Base-by-base conservation (phyloP, 208 protist species). In the Trypanosoma cruzi region DNA sequence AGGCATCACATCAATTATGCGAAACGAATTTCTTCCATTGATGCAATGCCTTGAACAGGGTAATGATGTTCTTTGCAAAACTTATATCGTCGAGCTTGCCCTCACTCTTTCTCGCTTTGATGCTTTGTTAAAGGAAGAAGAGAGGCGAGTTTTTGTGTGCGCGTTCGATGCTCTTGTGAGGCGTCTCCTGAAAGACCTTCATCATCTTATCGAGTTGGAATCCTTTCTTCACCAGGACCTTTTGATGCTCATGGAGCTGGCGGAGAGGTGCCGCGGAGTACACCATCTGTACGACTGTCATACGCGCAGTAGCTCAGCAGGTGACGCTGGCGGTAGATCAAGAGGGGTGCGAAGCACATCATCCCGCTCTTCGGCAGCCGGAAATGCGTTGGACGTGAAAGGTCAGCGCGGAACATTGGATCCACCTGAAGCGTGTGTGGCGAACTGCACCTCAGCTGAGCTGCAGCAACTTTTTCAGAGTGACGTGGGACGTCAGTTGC, bases 41-140 rank as follows among this genome's bases (percentile, higher is more conserved):
- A 82, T 95, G 67, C 67, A 73, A 49, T 73, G 73, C 44, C 82
- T 90, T 32, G 82, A 81, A 48, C 64, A 72, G 53, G 37, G 48
- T 18, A 29, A 68, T 56, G 50, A 68, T 63, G 64, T 80, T 54
- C 64, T 80, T 11, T 59, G 29, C 54, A 64, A 79, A 59, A 81
- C 77, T n/a, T 96, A 96, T 75, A 73, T 80, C 11, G 66, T 96
- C 20, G 88, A 96, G 48, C 77, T 96, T 59, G 40, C 90, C 53
- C 81, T 94, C 37, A 84, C 83, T 3, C 78, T 96, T 37, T 72
- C 79, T 22, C 81, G 84, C 48, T 64, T 96, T 42, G 90, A 96
- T 58, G 82, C 84, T 20, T 61, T 82, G 16, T 73, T 96, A 44
- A 79, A 75, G 24, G 65, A 75, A 34, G 82, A 89, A 54, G 90